Conservation (phyloP, 139 green algal species). For the Chlamydomonas sp. region DNA sequence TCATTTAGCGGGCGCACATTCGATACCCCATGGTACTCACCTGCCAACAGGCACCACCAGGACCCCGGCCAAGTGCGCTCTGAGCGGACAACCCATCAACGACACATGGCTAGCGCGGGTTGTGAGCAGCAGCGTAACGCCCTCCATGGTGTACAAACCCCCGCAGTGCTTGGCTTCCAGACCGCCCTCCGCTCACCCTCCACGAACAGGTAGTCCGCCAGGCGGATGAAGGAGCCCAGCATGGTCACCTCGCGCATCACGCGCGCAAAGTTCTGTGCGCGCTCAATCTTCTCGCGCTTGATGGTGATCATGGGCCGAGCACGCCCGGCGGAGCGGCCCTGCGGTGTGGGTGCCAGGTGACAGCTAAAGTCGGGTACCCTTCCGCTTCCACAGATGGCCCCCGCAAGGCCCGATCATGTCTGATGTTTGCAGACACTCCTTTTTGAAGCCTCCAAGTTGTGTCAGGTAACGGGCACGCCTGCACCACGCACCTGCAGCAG, state of each 20-base stretch:
- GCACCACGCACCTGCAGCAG: slow-evolving; percentile 43
- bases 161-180: background rate
- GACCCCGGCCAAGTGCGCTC: no score
- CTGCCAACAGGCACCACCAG: no score
- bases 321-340: slow-evolving; percentile 42
- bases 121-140: background rate
- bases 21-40: no score
- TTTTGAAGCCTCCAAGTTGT: no score
- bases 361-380: background rate
- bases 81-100: no score
- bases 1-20: no score
- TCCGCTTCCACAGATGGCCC: no score
- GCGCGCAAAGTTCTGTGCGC: slow-evolving; percentile 70
- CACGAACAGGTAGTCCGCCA: slow-evolving; percentile 83
- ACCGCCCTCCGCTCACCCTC: slow-evolving; percentile 43
- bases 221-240: slow-evolving; percentile 80
- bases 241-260: slow-evolving; percentile 79
- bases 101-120: no score
- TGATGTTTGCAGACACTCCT: no score
- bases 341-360: background rate
- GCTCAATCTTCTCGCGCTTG: slow-evolving; percentile 82
- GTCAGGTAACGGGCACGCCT: background rate
- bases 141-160: background rate
- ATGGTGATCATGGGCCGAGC: slow-evolving; percentile 67
- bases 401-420: no score